Evolutionary conservation across 192 early-diverging fungal genomes (phyloP).

Genomic region (Entophlyctis helioformis): DNA sequence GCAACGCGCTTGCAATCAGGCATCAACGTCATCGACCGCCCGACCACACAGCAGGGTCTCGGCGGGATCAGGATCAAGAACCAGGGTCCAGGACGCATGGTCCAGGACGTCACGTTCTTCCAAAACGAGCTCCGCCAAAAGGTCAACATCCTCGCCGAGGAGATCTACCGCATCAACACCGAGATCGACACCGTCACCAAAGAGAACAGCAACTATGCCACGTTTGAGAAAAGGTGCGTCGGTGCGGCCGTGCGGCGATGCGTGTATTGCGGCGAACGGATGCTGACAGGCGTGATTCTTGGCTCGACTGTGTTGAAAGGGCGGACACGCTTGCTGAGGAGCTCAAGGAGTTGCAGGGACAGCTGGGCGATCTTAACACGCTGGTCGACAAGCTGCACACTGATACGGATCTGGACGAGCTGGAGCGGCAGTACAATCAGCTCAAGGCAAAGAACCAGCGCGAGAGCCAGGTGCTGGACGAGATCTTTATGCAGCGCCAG

Average conservation of each 20-base stretch:
- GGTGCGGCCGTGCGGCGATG: no score
- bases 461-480: conserved; percentile 27
- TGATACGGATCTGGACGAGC: conserved; percentile 43
- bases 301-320: conserved; percentile 13
- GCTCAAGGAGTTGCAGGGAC: conserved; percentile 41
- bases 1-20: no score
- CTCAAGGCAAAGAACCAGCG: conserved; percentile 34
- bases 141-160: conserved; percentile 24
- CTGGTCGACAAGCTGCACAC: conserved; percentile 46
- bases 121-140: conserved; percentile 40
- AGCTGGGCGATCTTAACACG: conserved; percentile 42
- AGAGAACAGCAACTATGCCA: conserved; percentile 33
- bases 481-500: conserved; percentile 35
- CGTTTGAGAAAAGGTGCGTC: conserved; percentile 46
- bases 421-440: conserved; percentile 33
- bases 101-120: conserved; percentile 43
- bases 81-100: conserved; percentile 22
- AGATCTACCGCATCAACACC: conserved; percentile 29
- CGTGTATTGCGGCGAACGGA: no score
- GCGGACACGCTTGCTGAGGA: conserved; percentile 34
- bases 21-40: conserved; percentile 37
- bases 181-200: conserved; percentile 29
- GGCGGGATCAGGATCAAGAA: conserved; percentile 29
- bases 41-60: conserved; percentile 49
- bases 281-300: neutral